These are phyloP conservation scores for Xylariaceae sp. DNA, from an alignment of 2,329 filamentous ascomycete species.

Conservation along the genomic window DNA sequence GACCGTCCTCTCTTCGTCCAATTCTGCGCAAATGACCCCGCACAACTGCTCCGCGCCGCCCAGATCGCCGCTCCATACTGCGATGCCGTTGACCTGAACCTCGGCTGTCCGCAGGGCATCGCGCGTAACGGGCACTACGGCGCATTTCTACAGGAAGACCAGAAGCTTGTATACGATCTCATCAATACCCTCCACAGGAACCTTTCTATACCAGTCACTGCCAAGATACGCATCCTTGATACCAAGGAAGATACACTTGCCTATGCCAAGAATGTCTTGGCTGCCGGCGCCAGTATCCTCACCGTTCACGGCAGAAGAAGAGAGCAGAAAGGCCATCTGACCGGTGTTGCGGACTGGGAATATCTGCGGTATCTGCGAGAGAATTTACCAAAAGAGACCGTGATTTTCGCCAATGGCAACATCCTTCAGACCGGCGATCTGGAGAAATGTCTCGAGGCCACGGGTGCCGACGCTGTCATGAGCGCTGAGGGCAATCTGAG, in stretches of 20 bases:
- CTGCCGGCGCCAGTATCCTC: conserved; percentile 86
- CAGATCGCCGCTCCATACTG: conserved; percentile 78
- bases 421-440: conserved; percentile 79
- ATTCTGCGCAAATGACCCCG: conserved; percentile 87
- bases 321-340: conserved; percentile 95
- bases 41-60: conserved; percentile 77
- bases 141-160: conserved; percentile 91
- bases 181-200: conserved; percentile 79
- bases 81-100: conserved; percentile 91
- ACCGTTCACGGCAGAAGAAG: conserved; percentile 86
- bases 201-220: conserved; percentile 81
- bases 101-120: conserved; percentile 95
- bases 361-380: conserved; percentile 79
- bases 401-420: conserved; percentile 96
- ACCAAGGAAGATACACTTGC: conserved; percentile 81
- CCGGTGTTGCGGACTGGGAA: conserved; percentile 89
- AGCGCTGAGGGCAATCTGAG: conserved; percentile 93
- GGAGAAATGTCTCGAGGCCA: conserved; percentile 71
- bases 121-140: conserved; percentile 89
- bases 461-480: conserved; percentile 92
- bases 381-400: conserved; percentile 78
- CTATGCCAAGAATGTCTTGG: conserved; percentile 84
- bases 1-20: conserved; percentile 94
- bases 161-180: conserved; percentile 75
- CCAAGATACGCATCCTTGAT: conserved; percentile 89